Evolutionary conservation across 1,139 yeast genomes (phyloP).

Genomic region (Sugiyamaella grinbergsii): DNA sequence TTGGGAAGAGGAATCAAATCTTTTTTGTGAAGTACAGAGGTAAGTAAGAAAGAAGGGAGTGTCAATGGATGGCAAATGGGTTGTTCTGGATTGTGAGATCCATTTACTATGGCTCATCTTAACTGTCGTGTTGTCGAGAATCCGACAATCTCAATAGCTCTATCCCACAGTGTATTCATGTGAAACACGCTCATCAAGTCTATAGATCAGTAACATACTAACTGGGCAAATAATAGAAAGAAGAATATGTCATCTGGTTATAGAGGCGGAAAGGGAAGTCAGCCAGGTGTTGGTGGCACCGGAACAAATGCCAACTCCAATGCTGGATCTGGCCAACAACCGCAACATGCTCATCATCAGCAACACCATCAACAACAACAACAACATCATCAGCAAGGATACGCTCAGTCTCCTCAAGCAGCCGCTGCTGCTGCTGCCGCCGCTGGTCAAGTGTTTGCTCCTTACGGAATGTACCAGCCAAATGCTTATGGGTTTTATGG

Average conservation of each 20-base stretch:
- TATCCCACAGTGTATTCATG: neutral
- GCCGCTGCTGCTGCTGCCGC: conserved; percentile 20
- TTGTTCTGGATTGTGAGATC: no score
- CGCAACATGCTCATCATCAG: conserved; percentile 11
- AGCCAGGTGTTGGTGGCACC: neutral
- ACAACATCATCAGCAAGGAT: conserved; percentile 10
- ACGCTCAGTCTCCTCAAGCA: conserved; percentile 15
- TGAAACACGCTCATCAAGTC: no score
- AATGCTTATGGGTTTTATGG: conserved; percentile 22
- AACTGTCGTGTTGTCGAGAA: no score
- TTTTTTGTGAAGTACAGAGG: neutral
- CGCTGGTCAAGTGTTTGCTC: conserved; percentile 21
- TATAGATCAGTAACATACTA: neutral
- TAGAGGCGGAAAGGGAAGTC: conserved; percentile 13
- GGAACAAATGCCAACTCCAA: neutral
- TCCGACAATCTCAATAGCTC: no score
- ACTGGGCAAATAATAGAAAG: neutral
- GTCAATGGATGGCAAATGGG: neutral
- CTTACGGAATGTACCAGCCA: conserved; percentile 21
- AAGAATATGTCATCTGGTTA: conserved; percentile 16
- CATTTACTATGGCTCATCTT: no score
- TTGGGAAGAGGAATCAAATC: conserved; percentile 6
- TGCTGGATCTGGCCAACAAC: conserved; percentile 12
- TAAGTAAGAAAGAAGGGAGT: neutral
- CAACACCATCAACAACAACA: conserved; percentile 3